These are phyloP conservation scores for Aureobasidium sp. DNA, from an alignment of 2,329 filamentous ascomycete species.

Conservation along the genomic window DNA sequence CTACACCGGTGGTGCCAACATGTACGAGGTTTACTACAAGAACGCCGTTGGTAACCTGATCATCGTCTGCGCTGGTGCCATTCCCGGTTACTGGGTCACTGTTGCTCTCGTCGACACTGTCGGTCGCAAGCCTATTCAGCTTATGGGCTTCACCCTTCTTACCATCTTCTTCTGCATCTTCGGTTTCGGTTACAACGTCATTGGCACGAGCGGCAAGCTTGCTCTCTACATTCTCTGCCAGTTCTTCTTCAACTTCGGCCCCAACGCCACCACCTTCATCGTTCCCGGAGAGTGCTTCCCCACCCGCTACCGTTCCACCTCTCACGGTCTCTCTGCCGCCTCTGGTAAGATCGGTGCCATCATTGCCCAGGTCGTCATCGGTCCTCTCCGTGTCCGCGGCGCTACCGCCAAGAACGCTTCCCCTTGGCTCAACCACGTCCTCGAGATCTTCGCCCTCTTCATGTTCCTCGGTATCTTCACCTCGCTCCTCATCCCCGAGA, in stretches of 20 bases:
- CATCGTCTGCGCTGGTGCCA: conserved; percentile 68
- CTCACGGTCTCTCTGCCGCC: conserved; percentile 44
- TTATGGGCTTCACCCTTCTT: conserved; percentile 45
- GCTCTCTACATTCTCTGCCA: conserved; percentile 42
- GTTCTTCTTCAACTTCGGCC: conserved; percentile 50
- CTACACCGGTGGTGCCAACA: conserved; percentile 58
- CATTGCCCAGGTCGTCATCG: conserved; percentile 44
- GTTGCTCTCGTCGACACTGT: conserved; percentile 67
- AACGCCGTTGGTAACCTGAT: conserved; percentile 74
- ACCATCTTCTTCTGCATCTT: conserved; percentile 45
- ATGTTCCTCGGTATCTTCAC: conserved; percentile 67
- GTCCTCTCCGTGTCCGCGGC: conserved; percentile 48
- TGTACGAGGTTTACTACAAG: conserved; percentile 66
- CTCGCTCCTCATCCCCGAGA: conserved; percentile 69
- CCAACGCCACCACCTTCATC: conserved; percentile 47
- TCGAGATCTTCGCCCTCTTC: conserved; percentile 73
- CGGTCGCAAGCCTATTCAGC: conserved; percentile 71
- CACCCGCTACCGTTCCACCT: conserved; percentile 42
- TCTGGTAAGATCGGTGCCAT: conserved; percentile 45
- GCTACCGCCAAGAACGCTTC: conserved; percentile 44
- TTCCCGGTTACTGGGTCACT: conserved; percentile 77
- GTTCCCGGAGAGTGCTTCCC: conserved; percentile 47
- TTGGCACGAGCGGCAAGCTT: conserved; percentile 37
- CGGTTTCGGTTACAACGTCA: conserved; percentile 42
- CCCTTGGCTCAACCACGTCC: conserved; percentile 65